A percentile compares a stretch with the other conserved stretches of the same genome.
phyloP scores from a whole-genome alignment of 2,329 filamentous ascomycete species.

The Xylariaceae sp. region DNA sequence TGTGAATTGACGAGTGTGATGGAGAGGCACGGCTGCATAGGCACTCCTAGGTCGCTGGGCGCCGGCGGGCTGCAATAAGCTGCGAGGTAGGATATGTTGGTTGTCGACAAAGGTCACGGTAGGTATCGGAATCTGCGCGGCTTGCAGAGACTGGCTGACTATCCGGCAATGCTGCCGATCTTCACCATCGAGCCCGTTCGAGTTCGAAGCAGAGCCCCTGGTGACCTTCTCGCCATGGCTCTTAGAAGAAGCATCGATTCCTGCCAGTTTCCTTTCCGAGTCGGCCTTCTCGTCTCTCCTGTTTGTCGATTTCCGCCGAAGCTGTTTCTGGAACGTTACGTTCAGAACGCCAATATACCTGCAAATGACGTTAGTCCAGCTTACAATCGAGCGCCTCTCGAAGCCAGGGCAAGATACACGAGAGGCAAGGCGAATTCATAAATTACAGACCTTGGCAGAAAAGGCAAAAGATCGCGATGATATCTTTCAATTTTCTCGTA shows the following conservation, averaged over 20 bases:
- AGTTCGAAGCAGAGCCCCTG: slow-evolving; percentile 5
- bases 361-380: not conserved
- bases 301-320: slow-evolving; percentile 54
- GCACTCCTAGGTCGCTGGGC: slow-evolving; percentile 29
- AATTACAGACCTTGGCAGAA: slow-evolving; percentile 69
- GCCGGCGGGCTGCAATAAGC: slow-evolving; percentile 58
- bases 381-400: not conserved
- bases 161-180: slow-evolving; percentile 33
- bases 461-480: slow-evolving; percentile 82
- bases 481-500: slow-evolving; percentile 92
- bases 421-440: slow-evolving; percentile 2
- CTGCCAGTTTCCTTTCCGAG: slow-evolving; percentile 13
- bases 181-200: slow-evolving; percentile 7
- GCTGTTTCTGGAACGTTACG: slow-evolving; percentile 83
- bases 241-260: slow-evolving; percentile 30
- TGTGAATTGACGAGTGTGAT: slow-evolving; percentile 12
- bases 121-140: slow-evolving; percentile 58
- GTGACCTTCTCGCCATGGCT: slow-evolving; percentile 11
- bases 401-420: not conserved
- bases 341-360: slow-evolving; percentile 97
- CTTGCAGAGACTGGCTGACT: slow-evolving; percentile 69
- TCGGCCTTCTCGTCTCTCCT: slow-evolving; percentile 39
- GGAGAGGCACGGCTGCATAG: slow-evolving; percentile 24
- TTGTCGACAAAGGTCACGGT: slow-evolving; percentile 94
- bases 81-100: slow-evolving; percentile 81